A percentile compares a stretch with the other conserved stretches of the same genome.
Conservation (phyloP, 805 yeast genomes). For the Metschnikowia vanudenii region DNA sequence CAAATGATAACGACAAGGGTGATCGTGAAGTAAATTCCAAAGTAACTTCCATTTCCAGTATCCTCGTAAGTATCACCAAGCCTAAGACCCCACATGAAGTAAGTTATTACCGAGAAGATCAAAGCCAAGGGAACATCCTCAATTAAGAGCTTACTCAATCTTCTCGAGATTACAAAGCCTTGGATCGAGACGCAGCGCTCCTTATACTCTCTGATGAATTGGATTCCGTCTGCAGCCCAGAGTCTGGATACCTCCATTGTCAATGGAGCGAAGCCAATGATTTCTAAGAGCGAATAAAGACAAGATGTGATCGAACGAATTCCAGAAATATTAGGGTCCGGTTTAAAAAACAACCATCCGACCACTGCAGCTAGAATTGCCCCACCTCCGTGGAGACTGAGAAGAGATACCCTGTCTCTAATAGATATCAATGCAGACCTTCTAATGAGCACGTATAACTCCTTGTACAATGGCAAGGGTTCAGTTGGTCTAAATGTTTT, state of each 20-base stretch:
- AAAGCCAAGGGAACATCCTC: conserved; percentile 70
- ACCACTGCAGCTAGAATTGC: conserved; percentile 54
- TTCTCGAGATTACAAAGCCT: conserved; percentile 66
- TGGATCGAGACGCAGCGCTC: conserved; percentile 65
- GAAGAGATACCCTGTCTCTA: conserved; percentile 33
- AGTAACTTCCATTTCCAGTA: conserved; percentile 26
- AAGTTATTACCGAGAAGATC: conserved; percentile 59
- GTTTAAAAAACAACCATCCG: conserved; percentile 77
- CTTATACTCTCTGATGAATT: conserved; percentile 56
- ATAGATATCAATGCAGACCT: conserved; percentile 33
- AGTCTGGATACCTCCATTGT: conserved; percentile 40
- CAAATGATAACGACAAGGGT: conserved; percentile 55
- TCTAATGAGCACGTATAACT: conserved; percentile 34
- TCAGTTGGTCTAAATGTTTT: conserved; percentile 18
- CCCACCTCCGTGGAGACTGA: conserved; percentile 39
- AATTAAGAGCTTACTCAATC: conserved; percentile 60
- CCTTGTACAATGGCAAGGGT: conserved; percentile 30
- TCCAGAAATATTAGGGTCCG: conserved; percentile 59
- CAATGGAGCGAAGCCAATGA: conserved; percentile 41
- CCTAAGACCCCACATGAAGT: conserved; percentile 75
- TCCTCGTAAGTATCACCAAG: conserved; percentile 16
- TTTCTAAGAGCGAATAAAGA: conserved; percentile 38
- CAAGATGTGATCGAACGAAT: conserved; percentile 53
- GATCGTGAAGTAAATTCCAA: conserved; percentile 62
- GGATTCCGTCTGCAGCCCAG: conserved; percentile 38